Conservation (phyloP, 1,139 yeast species). For the Pichia sp. region DNA sequence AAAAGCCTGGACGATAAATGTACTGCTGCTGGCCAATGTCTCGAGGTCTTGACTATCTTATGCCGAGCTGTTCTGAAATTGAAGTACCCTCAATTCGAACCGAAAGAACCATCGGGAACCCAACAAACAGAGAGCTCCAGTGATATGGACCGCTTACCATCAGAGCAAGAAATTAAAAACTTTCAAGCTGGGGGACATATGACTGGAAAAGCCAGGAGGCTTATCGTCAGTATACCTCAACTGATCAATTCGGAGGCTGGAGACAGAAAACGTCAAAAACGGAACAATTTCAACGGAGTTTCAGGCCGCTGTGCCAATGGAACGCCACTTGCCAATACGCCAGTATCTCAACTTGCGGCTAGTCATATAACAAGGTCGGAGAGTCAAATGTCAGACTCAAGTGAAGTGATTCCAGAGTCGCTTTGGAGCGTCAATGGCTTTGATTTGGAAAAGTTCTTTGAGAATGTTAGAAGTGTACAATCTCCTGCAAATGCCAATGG, state of each 20-base stretch:
- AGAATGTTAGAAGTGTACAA: constrained; percentile 26
- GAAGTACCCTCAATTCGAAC: constrained; percentile 39
- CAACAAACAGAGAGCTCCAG: background rate
- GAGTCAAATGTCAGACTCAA: background rate
- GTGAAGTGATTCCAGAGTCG: background rate
- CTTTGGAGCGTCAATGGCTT: constrained; percentile 19
- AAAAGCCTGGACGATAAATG: constrained; percentile 60
- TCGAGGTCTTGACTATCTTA: constrained; percentile 63
- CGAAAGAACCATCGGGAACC: constrained; percentile 5
- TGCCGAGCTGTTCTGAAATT: constrained; percentile 66
- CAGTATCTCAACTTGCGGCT: background rate
- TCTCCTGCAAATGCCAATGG: constrained; percentile 20
- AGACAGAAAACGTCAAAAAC: background rate
- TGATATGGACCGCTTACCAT: constrained; percentile 20
- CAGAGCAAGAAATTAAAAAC: constrained; percentile 25
- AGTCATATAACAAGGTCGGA: background rate
- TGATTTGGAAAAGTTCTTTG: constrained; percentile 39
- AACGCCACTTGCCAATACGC: too few relatives aligned
- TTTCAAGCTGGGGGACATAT: constrained; percentile 32
- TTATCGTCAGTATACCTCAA: constrained; percentile 31
- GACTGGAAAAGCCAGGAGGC: constrained; percentile 34
- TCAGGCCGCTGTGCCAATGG: too few relatives aligned
- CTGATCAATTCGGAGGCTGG: constrained; percentile 13
- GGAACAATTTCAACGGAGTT: too few relatives aligned
- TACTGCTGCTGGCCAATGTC: constrained; percentile 71